These are phyloP conservation scores for Talaromyces sp. DNA, from an alignment of 2,329 filamentous ascomycete species.

Conservation along the genomic window DNA sequence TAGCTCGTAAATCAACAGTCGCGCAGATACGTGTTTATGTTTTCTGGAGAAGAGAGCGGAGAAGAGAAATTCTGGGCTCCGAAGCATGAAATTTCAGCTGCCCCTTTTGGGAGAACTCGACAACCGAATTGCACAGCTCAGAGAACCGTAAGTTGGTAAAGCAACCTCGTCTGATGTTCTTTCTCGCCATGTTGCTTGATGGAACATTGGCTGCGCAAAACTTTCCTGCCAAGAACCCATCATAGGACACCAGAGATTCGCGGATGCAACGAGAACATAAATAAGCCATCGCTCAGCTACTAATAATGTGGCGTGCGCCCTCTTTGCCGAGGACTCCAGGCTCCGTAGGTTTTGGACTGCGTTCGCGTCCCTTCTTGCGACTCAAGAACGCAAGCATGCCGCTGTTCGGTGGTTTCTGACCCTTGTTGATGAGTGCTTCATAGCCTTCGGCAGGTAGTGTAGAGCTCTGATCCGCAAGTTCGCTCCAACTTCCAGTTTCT, in stretches of 20 bases:
- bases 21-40: background rate
- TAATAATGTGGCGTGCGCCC: conserved; percentile 77
- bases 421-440: conserved; percentile 26
- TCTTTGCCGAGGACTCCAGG: conserved; percentile 91
- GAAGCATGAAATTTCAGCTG: background rate
- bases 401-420: conserved; percentile 47
- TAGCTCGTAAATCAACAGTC: background rate
- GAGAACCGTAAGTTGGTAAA: background rate
- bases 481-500: conserved; percentile 83
- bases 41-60: background rate
- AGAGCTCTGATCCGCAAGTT: conserved; percentile 77
- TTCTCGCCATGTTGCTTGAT: background rate
- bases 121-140: background rate
- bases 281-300: conserved; percentile 34
- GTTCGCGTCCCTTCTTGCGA: conserved; percentile 80
- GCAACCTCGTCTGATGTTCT: background rate
- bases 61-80: background rate
- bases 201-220: background rate
- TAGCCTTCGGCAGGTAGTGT: conserved; percentile 64
- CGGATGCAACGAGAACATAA: background rate
- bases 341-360: conserved; percentile 92
- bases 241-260: background rate
- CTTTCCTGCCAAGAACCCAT: background rate
- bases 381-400: conserved; percentile 88
- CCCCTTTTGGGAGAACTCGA: background rate